Evolutionary conservation across 2,329 filamentous ascomycete genomes (phyloP).

Genomic region (Scytalidium lignicola): DNA sequence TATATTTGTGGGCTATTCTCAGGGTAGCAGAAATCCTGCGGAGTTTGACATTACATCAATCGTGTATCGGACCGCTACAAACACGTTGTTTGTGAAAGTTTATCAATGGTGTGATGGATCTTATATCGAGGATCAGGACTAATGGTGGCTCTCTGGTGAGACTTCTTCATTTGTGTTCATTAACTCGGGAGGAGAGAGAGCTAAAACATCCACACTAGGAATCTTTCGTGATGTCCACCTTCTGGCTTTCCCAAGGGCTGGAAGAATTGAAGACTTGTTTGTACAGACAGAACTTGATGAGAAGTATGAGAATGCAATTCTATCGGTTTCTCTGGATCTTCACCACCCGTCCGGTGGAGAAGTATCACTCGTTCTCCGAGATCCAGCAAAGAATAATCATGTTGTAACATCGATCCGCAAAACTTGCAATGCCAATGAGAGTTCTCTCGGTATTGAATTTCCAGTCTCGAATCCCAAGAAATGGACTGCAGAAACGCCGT

Average conservation of each 20-base stretch:
- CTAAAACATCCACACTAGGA: conserved; percentile 26
- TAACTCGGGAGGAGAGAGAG: too few species aligned
- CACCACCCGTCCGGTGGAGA: conserved; percentile 1
- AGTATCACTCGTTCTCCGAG: conserved; percentile 7
- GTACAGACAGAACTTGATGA: conserved; percentile 49
- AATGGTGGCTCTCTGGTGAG: conserved; percentile 61
- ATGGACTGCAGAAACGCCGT: conserved; percentile 64
- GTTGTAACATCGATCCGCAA: too few species aligned
- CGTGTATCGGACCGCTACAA: conserved; percentile 23
- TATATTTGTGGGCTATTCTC: conserved; percentile 48
- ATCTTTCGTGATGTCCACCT: conserved; percentile 65
- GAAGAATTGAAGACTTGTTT: conserved; percentile 53
- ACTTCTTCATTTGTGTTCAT: too few species aligned
- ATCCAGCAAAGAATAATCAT: conserved; percentile 1
- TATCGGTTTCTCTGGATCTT: conserved; percentile 37
- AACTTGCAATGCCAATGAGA: too few species aligned
- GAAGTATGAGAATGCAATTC: conserved; percentile 43
- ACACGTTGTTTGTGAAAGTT: conserved; percentile 42
- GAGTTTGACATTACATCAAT: conserved; percentile 51
- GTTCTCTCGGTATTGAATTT: conserved; percentile 5
- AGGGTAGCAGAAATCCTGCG: conserved; percentile 51
- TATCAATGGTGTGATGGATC: conserved; percentile 54
- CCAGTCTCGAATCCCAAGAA: conserved; percentile 49
- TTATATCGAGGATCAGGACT: conserved; percentile 53
- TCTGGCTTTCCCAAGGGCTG: conserved; percentile 46